phyloP scores from a whole-genome alignment of 148 eudicot genomes.

The Camellia lanceoleosa region DNA sequence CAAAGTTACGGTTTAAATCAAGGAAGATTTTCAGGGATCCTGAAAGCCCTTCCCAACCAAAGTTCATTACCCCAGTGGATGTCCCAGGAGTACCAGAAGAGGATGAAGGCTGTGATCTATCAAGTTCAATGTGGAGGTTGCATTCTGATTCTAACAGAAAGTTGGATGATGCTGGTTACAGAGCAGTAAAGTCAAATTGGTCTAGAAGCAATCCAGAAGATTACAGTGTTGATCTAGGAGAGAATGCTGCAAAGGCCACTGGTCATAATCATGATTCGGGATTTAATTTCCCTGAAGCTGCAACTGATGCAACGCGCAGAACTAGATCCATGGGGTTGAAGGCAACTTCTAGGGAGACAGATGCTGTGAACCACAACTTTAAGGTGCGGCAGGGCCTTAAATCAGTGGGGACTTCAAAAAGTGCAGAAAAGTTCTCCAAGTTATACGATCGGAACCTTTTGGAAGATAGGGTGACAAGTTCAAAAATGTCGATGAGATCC shows the following conservation, averaged over 20 bases:
- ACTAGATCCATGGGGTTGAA: slow-evolving; percentile 65
- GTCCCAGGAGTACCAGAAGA: slow-evolving; percentile 4
- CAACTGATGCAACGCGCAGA: slow-evolving; percentile 59
- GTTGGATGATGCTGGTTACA: slow-evolving; percentile 9
- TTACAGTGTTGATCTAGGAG: slow-evolving; percentile 29
- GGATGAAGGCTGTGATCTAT: neutral
- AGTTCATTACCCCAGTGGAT: slow-evolving; percentile 20
- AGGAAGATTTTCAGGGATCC: slow-evolving; percentile 31
- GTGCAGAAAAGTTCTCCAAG: slow-evolving; percentile 23
- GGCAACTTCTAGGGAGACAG: slow-evolving; percentile 47
- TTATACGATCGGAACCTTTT: slow-evolving; percentile 12
- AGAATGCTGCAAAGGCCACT: slow-evolving; percentile 29
- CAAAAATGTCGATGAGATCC: slow-evolving; percentile 26
- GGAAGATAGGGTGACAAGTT: slow-evolving; percentile 29
- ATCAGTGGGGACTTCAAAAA: slow-evolving; percentile 36
- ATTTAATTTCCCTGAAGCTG: slow-evolving; percentile 50
- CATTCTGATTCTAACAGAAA: slow-evolving; percentile 9
- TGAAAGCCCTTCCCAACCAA: slow-evolving; percentile 28
- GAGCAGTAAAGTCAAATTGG: slow-evolving; percentile 10
- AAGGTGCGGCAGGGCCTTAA: slow-evolving; percentile 38
- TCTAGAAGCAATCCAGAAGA: slow-evolving; percentile 24
- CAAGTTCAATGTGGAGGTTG: slow-evolving; percentile 11
- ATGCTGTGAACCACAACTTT: slow-evolving; percentile 26
- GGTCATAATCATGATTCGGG: slow-evolving; percentile 24
- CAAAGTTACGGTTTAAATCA: slow-evolving; percentile 58